Base-by-base conservation (phyloP, 1,139 yeast species). In the Debaryomyces fabryi region DNA sequence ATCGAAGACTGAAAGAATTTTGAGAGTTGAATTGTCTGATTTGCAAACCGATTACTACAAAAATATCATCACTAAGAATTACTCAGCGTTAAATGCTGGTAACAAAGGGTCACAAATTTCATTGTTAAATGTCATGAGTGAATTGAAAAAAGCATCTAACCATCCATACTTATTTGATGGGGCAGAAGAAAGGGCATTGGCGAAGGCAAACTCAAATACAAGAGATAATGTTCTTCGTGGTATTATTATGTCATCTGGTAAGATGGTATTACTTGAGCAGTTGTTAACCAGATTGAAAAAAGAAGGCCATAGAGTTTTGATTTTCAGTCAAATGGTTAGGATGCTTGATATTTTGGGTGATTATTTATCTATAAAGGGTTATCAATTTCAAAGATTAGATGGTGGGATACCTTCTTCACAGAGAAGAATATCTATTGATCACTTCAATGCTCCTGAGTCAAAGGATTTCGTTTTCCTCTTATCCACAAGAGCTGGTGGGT, bases 401-500 rank as follows among this genome's bases (percentile, higher is more conserved):
- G 99, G 99, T 70, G 96, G 98, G 10, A 85, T 95, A 32, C 96
- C 98, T 2, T 91, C 98, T 1, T 82, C 96, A 4, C 96, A 92
- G 55, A 83, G 99, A 69, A 82, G 97, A 63, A 85, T 92, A 20
- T 88, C 98, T 2, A 95, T 95, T 61, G 99, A 95, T 64, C 99
- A 95, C 67, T 95, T 87, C 74, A 95, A 95, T 68, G 92, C 97
- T 0, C 95, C 95, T 1, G 97, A 83, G 47, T 90, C 97, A 6
- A 87, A 86, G 48, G 99, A 95, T 67, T 93, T 92, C 66, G 96
- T 87, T 2, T 95, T 95, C 57, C 71, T 95, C 60, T 75, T 95
- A 48, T 87, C 96, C 38, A 95, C 99, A 0, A 83, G 99, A 73
- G 99, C 99, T 21, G 99, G 99, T 74, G 99, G 99, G 46, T 77